Percentiles rank a stretch among this genome's conserved stretches.
These are phyloP conservation scores for Monoraphidium neglectum DNA, from an alignment of 139 green algal species.

Conservation along the genomic window DNA sequence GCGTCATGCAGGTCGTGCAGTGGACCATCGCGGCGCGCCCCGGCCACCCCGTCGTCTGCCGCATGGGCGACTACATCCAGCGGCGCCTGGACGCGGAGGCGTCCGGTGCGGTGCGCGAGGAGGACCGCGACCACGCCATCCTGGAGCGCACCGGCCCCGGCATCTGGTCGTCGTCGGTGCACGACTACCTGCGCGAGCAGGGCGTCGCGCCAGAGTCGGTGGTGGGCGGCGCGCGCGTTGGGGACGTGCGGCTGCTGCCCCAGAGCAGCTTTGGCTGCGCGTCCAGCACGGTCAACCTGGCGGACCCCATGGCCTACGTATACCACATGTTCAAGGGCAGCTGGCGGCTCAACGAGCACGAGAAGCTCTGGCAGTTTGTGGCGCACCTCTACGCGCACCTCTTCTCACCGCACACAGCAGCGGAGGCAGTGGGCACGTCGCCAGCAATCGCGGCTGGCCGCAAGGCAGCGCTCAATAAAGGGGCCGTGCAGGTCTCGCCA, in stretches of 20 bases:
- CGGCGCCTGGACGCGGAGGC: constrained; percentile 13
- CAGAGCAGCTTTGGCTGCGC: constrained; percentile 33
- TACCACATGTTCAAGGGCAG: constrained; percentile 40
- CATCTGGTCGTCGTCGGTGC: constrained; percentile 31
- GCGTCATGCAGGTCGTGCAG: constrained; percentile 37
- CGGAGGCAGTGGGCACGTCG: not conserved
- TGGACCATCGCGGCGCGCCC: constrained; percentile 24
- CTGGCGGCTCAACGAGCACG: constrained; percentile 7
- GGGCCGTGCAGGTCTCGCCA: no score
- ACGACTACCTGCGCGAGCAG: constrained; percentile 22
- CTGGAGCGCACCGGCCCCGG: constrained; percentile 34
- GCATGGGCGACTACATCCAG: constrained; percentile 30
- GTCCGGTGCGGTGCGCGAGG: constrained; percentile 3
- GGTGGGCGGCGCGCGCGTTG: constrained; percentile 17
- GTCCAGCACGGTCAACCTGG: constrained; percentile 7
- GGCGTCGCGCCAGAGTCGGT: not conserved
- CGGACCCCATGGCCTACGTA: constrained; percentile 14
- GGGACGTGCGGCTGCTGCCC: constrained; percentile 27
- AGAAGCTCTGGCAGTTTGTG: constrained; percentile 7
- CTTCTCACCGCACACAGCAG: not conserved
- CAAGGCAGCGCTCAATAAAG: not conserved
- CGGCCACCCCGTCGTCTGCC: constrained; percentile 29
- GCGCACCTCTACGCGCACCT: constrained; percentile 1
- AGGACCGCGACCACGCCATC: constrained; percentile 30
- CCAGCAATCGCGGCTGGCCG: not conserved